phyloP scores from a whole-genome alignment of 2,329 filamentous ascomycete species.

The Calcarisporium arbuscula region DNA sequence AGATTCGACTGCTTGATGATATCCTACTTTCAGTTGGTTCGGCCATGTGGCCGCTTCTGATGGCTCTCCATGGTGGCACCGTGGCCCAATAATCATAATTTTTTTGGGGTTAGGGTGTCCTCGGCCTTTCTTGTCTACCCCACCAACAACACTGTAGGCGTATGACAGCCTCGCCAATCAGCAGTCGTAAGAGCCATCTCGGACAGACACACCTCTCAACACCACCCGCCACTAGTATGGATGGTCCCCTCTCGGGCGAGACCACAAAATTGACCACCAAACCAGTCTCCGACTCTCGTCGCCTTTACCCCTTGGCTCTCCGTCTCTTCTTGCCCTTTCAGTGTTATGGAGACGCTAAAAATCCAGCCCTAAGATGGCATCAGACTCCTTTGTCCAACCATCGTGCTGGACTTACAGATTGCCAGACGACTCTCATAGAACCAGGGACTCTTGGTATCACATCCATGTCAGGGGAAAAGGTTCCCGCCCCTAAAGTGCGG shows the following conservation, averaged over 20 bases:
- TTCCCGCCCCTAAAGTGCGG: constrained; percentile 10
- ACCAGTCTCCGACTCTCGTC: constrained; percentile 6
- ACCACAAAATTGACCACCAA: not conserved
- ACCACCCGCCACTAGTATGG: constrained; percentile 24
- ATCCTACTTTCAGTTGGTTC: too few species aligned
- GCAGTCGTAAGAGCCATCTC: constrained; percentile 18
- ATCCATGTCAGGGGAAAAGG: constrained; percentile 15
- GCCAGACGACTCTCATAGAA: too few species aligned
- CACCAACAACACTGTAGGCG: constrained; percentile 17
- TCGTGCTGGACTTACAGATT: constrained; percentile 14
- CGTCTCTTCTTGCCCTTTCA: constrained; percentile 1
- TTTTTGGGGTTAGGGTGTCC: too few species aligned
- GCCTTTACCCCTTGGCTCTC: constrained; percentile 1
- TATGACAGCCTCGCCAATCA: constrained; percentile 22
- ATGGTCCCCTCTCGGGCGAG: constrained; percentile 12
- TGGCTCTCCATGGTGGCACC: too few species aligned
- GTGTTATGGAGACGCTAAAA: not conserved
- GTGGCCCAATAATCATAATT: too few species aligned
- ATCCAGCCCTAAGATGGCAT: constrained; percentile 8
- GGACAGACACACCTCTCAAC: constrained; percentile 27
- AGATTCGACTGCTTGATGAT: too few species aligned
- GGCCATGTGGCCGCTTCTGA: too few species aligned
- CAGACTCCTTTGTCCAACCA: constrained; percentile 22
- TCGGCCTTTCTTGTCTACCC: constrained; percentile 13
- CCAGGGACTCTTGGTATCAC: constrained; percentile 3